Evolutionary conservation across 306 rosid genomes (phyloP), one percentile per base, ranked within the genome.

Genomic region (Clitoria ternatea): DNA sequence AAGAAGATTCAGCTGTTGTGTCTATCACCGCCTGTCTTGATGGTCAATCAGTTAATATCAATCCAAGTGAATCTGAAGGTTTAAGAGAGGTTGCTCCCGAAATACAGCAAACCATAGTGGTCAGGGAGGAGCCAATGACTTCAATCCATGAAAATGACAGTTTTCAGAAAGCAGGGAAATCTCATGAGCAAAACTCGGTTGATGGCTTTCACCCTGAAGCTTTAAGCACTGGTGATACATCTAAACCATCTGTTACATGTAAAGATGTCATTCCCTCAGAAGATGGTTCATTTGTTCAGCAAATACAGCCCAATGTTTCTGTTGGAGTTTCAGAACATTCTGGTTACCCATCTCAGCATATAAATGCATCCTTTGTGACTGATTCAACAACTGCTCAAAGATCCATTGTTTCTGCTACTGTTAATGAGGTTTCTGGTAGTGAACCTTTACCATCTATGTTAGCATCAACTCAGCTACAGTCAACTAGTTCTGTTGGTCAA

Each of bases 291-390:
- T 50, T 40, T 73, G 78, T 62, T 54, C 77, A 74, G 70, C 82
- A 83, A 59, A 50, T 65, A 55, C 84, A 66, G 32, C 67, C 77
- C 42, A 47, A 45, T 79, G 66, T 61, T 53, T 57, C 75, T 69
- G 77, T 64, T 60, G 75, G 77, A 76, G 75, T 75, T 81, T 65
- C 61, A 55, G 89, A 59, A 66, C 78, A 66, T 53, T 66, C 83
- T 39, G 56, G 75, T 49, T 68, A 37, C 42, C 39, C 64, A 33
- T 62, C 88, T 60, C 78, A 61, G 76, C 79, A 49, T 75, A 43
- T 64, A 73, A 77, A 83, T 80, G 77, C 36, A 24, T 77, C 87
- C 15, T 7, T 17, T 33, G 23, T 56, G 26, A 66, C 81, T 42
- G 76, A 69, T 73, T 72, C 74, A 54, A 68, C 69, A 54, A 85